Base-by-base conservation (phyloP, 2,329 filamentous ascomycete species). In the Cladophialophora bantiana region DNA sequence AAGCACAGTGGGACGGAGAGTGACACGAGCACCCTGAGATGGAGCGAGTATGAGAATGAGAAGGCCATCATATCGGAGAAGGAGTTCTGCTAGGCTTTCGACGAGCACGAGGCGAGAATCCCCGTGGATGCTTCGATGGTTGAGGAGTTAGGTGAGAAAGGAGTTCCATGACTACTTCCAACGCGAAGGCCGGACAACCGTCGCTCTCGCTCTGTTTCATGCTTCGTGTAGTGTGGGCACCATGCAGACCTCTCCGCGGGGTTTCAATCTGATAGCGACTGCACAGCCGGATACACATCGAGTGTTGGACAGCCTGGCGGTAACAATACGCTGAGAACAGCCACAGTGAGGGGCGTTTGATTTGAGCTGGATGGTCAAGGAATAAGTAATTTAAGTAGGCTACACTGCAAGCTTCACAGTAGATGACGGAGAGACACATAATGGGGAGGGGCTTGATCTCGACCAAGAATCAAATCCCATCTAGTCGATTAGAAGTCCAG, bases 61-160 rank as follows among this genome's bases (percentile, higher is more conserved):
- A 53, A 61, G 35, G 59, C 32, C 4, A 31, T 42, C 3, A n/a
- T 54, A n/a, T 53, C 45, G 18, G 59, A 61, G 59, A 61, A 61
- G 26, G 59, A 61, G 18, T 61, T 61, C 48, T 61, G 59, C 48
- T 61, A 54, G 18, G n/a, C n/a, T 26, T 55, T 4, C 53, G 34
- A 50, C 9, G 9, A 20, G 9, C 45, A 50, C 26, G 26, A 26
- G 26, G 26, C 26, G 18, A 12, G 26, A 7, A 50, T 31, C 18
- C 9, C 12, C n/a, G 40, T 42, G 40, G 40, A 15, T 6, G 12
- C 13, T n/a, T 15, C 15, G 15, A n/a, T 42, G 18, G 7, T 10
- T 10, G 18, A 50, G 18, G 3, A 50, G 10, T 9, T 50, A 20
- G 45, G 40, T 18, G 40, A 48, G 45, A 6, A 50, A 50, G 45